Evolutionary conservation across 371 early-diverging fungal genomes (phyloP).

Genomic region (Mycotypha africana): DNA sequence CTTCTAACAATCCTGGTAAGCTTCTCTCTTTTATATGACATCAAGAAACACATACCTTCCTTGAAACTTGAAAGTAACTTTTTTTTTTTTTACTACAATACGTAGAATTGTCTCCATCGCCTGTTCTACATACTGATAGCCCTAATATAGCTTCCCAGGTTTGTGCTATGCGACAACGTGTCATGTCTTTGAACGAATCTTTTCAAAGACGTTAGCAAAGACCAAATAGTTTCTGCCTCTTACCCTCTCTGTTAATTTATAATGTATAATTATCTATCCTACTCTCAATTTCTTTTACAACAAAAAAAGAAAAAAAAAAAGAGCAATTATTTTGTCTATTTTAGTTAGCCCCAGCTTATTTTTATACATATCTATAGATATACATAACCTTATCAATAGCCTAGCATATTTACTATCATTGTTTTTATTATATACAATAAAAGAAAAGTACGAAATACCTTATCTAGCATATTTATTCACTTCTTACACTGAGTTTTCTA

Average conservation of each 20-base stretch:
- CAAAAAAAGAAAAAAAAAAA: no score
- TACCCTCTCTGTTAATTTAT: no score
- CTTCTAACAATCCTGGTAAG: neutral
- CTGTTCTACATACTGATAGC: slow-evolving; percentile 2
- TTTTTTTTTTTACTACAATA: neutral
- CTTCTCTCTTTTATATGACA: neutral
- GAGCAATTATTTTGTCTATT: no score
- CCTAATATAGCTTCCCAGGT: slow-evolving; percentile 29
- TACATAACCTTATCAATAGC: no score
- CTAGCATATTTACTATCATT: neutral
- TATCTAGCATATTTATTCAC: no score
- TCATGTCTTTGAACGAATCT: slow-evolving; percentile 22
- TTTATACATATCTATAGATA: no score
- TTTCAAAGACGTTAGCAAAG: slow-evolving; percentile 18
- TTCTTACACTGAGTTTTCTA: no score
- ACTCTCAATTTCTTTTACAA: no score
- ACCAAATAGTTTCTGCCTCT: neutral
- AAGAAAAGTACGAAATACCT: no score
- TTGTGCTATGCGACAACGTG: slow-evolving; percentile 27
- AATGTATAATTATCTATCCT: no score
- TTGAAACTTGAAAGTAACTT: neutral
- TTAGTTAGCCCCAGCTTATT: no score
- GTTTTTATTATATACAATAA: neutral
- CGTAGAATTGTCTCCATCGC: slow-evolving; percentile 6
- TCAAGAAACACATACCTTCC: neutral